Percentiles rank a stretch among this genome's conserved stretches.
Evolutionary conservation across 345 rosid species (phyloP).

Genomic region (Noccaea bulbosa): DNA sequence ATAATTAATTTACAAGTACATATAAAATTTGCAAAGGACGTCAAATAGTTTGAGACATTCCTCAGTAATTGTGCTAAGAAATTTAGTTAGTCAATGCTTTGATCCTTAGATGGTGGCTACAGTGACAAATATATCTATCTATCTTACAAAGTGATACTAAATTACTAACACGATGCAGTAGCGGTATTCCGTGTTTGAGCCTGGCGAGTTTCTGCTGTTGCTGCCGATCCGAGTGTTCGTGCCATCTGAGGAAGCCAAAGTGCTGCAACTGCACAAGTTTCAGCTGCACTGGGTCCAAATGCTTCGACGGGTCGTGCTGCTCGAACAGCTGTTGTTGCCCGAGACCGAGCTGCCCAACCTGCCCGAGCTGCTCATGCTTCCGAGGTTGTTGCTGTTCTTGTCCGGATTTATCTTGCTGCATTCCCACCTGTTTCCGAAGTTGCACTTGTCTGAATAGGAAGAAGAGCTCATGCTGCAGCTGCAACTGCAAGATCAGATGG

Average conservation of each 20-base stretch:
- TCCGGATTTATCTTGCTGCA: slow-evolving; percentile 54
- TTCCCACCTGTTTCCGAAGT: slow-evolving; percentile 52
- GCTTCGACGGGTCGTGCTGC: slow-evolving; percentile 45
- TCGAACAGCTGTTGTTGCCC: slow-evolving; percentile 47
- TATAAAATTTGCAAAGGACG: background rate
- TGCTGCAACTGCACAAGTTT: slow-evolving; percentile 49
- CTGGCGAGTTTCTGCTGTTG: slow-evolving; percentile 77
- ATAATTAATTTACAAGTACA: background rate
- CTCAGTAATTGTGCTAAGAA: background rate
- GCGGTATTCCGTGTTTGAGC: slow-evolving; percentile 63
- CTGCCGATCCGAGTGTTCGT: slow-evolving; percentile 62
- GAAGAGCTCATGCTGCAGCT: slow-evolving; percentile 55
- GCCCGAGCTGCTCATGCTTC: slow-evolving; percentile 41
- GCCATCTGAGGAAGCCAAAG: slow-evolving; percentile 50
- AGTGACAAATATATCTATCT: background rate
- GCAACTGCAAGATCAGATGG: slow-evolving; percentile 48
- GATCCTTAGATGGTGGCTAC: background rate
- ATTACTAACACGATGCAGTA: slow-evolving; percentile 41
- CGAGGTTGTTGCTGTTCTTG: slow-evolving; percentile 55
- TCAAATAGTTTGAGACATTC: background rate
- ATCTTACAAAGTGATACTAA: slow-evolving; percentile 15
- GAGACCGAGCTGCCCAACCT: slow-evolving; percentile 40
- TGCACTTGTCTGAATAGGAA: slow-evolving; percentile 50
- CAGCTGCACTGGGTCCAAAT: slow-evolving; percentile 33
- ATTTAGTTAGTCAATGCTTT: background rate